Base-by-base conservation (phyloP, 176 grass and related monocot species). In the Areca catechu region DNA sequence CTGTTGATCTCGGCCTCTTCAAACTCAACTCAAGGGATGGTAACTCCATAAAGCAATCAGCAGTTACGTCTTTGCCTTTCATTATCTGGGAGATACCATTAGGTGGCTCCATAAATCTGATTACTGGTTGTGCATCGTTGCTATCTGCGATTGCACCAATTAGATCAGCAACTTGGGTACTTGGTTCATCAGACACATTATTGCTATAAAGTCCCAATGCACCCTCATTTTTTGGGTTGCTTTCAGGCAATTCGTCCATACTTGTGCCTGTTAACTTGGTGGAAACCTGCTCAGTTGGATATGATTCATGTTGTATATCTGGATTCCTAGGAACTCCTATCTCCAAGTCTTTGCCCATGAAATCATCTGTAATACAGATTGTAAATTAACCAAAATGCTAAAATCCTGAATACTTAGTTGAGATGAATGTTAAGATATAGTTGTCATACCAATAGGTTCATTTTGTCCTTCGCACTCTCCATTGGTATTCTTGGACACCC, bases 271-370 rank as follows among this genome's bases (percentile, higher is more conserved):
- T 19, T 80, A 56, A 76, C 50, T 83, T 80, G 28, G 62, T 18
- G 23, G 57, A 57, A 23, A 23, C 28, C 29, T 23, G 71, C 54
- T 79, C 68, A 4, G 66, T 62, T 24, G 49, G 66, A 50, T 83
- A 23, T 34, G 24, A 43, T 50, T 61, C 57, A 34, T 5, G 52
- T 0, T 76, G 74, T 16, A 23, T 56, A 23, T 73, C 67, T 43
- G 61, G 54, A 63, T 78, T 90, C 22, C 57, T 67, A 53, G 83
- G 65, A 50, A 60, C 43, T 58, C 86, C 83, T 68, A 85, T 88
- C 75, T 87, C 86, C 80, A 96, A 56, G 53, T 82, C 77, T 54
- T 90, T 85, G 7, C 74, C 74, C 78, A 82, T 84, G 53, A 77
- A 79, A 1, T 82, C 74, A 60, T 79, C 91, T 96, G 68, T 20